Conservation (phyloP, 345 rosid species). For the Moringa oleifera region DNA sequence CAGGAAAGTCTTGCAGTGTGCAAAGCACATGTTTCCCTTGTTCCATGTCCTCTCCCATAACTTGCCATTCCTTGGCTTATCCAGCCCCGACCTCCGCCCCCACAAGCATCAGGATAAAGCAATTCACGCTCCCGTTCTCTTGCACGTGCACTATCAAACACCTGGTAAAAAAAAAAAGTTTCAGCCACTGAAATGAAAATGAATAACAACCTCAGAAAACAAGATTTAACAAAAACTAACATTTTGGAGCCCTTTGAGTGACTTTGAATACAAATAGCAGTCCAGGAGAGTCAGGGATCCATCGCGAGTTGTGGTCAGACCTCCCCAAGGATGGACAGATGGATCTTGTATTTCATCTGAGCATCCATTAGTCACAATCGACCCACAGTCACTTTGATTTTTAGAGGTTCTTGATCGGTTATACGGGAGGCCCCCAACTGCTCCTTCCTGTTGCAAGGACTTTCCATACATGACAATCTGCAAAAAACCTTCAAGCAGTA, state of each 20-base stretch:
- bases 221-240: slow-evolving; percentile 38
- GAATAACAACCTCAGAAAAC: not conserved
- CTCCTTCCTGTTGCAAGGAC: slow-evolving; percentile 60
- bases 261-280: slow-evolving; percentile 65
- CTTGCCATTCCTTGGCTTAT: slow-evolving; percentile 78
- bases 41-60: slow-evolving; percentile 90
- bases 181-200: slow-evolving; percentile 28
- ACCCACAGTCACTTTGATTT: slow-evolving; percentile 33
- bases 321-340: slow-evolving; percentile 91
- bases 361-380: slow-evolving; percentile 30
- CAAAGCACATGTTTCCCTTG: slow-evolving; percentile 86
- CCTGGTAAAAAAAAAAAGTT: slow-evolving; percentile 44
- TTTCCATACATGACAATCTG: slow-evolving; percentile 79
- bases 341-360: slow-evolving; percentile 70
- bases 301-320: slow-evolving; percentile 72
- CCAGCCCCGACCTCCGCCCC: slow-evolving; percentile 98
- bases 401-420: slow-evolving; percentile 32
- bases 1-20: slow-evolving; percentile 96
- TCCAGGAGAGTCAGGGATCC: slow-evolving; percentile 77
- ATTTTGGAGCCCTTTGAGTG: slow-evolving; percentile 66
- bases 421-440: slow-evolving; percentile 32
- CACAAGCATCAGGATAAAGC: slow-evolving; percentile 98
- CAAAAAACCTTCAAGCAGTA: slow-evolving; percentile 76
- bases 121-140: slow-evolving; percentile 89
- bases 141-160: slow-evolving; percentile 86